Percentiles rank a stretch among this genome's conserved stretches.
These are phyloP conservation scores for Thalassiosira exigua DNA, from an alignment of 352 stramenopile species.

Conservation along the genomic window DNA sequence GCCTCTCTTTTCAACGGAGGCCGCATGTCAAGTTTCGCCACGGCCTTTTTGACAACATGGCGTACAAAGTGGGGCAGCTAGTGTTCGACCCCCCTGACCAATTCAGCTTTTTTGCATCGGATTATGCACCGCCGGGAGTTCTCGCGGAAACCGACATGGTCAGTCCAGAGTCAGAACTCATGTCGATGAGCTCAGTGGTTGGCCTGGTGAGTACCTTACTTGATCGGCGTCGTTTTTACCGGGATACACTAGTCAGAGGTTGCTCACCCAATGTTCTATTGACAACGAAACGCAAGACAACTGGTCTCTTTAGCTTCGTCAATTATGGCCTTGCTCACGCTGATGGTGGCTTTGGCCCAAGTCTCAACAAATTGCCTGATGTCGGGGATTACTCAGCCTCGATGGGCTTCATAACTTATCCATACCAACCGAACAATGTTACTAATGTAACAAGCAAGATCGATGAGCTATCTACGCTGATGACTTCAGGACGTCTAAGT, in stretches of 20 bases:
- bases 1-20: slow-evolving; percentile 40
- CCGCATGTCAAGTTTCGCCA: slow-evolving; percentile 40
- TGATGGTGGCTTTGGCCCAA: slow-evolving; percentile 61
- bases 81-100: slow-evolving; percentile 62
- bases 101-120: slow-evolving; percentile 64
- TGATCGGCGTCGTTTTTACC: too few species aligned
- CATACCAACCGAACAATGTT: slow-evolving; percentile 21
- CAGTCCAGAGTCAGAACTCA: slow-evolving; percentile 47
- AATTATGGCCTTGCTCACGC: slow-evolving; percentile 62
- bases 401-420: slow-evolving; percentile 39
- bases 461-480: slow-evolving; percentile 68
- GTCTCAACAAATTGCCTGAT: slow-evolving; percentile 2
- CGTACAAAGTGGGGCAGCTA: slow-evolving; percentile 72
- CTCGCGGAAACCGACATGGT: slow-evolving; percentile 53
- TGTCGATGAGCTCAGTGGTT: slow-evolving; percentile 58
- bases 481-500: slow-evolving; percentile 73
- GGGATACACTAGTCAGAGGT: too few species aligned
- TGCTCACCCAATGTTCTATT: neutral
- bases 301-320: slow-evolving; percentile 71
- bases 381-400: slow-evolving; percentile 46
- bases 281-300: slow-evolving; percentile 44
- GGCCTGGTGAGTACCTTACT: slow-evolving; percentile 28
- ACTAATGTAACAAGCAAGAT: slow-evolving; percentile 41
- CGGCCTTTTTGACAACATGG: slow-evolving; percentile 44
- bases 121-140: slow-evolving; percentile 55